Conservation (phyloP, 2,329 filamentous ascomycete species). For the Teratosphaeria pseudoeucalypti region DNA sequence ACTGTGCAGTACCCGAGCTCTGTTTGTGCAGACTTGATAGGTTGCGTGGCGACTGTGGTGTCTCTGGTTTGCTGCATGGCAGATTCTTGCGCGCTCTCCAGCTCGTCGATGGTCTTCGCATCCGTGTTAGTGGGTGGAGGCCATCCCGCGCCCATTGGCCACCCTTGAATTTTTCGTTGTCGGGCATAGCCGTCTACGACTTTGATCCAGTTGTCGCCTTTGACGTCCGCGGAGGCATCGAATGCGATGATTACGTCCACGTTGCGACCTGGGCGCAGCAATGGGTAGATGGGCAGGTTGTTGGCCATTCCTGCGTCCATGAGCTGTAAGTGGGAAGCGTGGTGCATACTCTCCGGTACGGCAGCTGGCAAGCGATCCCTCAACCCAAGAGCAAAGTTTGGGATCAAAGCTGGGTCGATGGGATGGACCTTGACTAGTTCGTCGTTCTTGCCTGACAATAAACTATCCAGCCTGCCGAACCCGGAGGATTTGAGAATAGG, state of each 20-base stretch:
- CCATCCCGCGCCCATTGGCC: slow-evolving; percentile 94
- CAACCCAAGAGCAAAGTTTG: slow-evolving; percentile 82
- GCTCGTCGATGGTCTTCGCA: slow-evolving; percentile 51
- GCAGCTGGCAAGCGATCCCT: slow-evolving; percentile 61
- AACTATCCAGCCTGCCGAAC: slow-evolving; percentile 62
- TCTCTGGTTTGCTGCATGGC: slow-evolving; percentile 49
- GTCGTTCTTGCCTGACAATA: slow-evolving; percentile 72
- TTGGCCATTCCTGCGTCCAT: slow-evolving; percentile 99
- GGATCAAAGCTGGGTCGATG: slow-evolving; percentile 81
- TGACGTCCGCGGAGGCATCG: slow-evolving; percentile 87
- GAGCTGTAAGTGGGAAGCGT: slow-evolving; percentile 45
- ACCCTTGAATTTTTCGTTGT: slow-evolving; percentile 83
- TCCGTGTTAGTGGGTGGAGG: slow-evolving; percentile 53
- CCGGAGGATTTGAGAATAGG: slow-evolving; percentile 67
- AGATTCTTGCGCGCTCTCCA: slow-evolving; percentile 57
- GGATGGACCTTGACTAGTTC: slow-evolving; percentile 88
- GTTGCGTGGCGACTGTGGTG: not conserved
- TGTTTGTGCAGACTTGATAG: slow-evolving; percentile 11
- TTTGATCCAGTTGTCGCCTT: slow-evolving; percentile 90
- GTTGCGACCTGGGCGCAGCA: slow-evolving; percentile 76
- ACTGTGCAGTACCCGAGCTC: slow-evolving; percentile 83
- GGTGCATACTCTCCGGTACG: slow-evolving; percentile 59
- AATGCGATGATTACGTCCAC: slow-evolving; percentile 89
- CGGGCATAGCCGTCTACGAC: slow-evolving; percentile 87
- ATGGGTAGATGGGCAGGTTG: slow-evolving; percentile 89